These are phyloP conservation scores for Boletus rubescentipes DNA, from an alignment of 768 basidiomycete genomes.

Conservation along the genomic window DNA sequence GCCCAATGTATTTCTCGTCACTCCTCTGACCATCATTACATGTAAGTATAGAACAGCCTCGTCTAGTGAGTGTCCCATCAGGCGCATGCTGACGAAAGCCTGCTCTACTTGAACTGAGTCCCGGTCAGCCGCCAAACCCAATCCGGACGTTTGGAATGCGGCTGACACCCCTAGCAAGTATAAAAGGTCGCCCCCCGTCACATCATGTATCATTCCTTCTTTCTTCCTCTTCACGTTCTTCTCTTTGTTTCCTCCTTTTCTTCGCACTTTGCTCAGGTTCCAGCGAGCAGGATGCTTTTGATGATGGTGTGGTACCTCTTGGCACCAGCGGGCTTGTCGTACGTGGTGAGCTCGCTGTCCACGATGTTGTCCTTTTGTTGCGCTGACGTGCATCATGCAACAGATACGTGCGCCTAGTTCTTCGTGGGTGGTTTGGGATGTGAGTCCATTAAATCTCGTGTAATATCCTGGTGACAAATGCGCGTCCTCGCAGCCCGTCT, in stretches of 20 bases:
- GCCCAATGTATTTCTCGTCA: too few relatives aligned
- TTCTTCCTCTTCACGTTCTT: neutral
- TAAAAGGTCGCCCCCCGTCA: neutral
- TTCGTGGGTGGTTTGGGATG: neutral
- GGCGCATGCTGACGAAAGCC: too few relatives aligned
- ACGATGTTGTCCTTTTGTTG: neutral
- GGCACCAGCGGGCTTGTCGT: neutral
- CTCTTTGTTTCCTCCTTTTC: neutral
- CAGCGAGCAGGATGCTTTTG: neutral
- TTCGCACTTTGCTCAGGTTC: slow-evolving; percentile 1
- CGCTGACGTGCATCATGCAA: neutral
- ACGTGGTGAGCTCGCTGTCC: neutral
- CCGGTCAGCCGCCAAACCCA: neutral
- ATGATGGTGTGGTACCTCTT: neutral
- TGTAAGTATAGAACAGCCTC: too few relatives aligned
- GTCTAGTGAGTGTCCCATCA: too few relatives aligned
- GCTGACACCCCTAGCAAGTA: slow-evolving; percentile 1
- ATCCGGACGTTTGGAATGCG: slow-evolving; percentile 1
- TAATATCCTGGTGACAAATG: neutral
- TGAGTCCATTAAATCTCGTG: neutral
- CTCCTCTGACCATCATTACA: too few relatives aligned
- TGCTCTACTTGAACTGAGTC: too few relatives aligned
- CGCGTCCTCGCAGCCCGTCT: neutral
- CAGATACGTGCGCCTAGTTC: neutral
- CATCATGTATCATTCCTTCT: neutral